phyloP scores from a whole-genome alignment of 2,329 filamentous ascomycete genomes.

The Xylariaceae sp. region DNA sequence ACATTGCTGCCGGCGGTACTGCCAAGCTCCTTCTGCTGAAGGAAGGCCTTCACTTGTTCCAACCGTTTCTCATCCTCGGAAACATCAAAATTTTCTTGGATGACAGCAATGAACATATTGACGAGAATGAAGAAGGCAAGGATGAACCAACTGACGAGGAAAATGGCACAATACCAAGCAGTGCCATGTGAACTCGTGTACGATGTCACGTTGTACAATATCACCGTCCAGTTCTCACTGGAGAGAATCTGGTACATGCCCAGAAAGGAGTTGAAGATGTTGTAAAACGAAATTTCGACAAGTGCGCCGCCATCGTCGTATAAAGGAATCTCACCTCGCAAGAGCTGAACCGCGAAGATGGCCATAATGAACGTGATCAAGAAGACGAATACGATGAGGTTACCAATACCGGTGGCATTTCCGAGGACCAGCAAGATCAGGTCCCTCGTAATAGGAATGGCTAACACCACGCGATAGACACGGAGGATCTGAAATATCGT shows the following conservation, averaged over 20 bases:
- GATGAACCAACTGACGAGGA: slow-evolving; percentile 94
- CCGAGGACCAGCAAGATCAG: slow-evolving; percentile 84
- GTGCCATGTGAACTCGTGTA: slow-evolving; percentile 62
- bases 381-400: slow-evolving; percentile 94
- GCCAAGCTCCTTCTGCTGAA: slow-evolving; percentile 83
- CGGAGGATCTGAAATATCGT: slow-evolving; percentile 90
- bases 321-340: slow-evolving; percentile 75
- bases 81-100: slow-evolving; percentile 98
- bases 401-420: slow-evolving; percentile 86
- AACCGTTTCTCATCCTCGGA: slow-evolving; percentile 96
- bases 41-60: slow-evolving; percentile 91
- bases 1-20: slow-evolving; percentile 65
- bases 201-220: slow-evolving; percentile 76
- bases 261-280: slow-evolving; percentile 92
- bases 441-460: slow-evolving; percentile 78
- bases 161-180: slow-evolving; percentile 88
- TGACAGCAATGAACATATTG: slow-evolving; percentile 99
- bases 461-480: slow-evolving; percentile 85
- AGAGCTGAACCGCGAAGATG: slow-evolving; percentile 89
- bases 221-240: slow-evolving; percentile 89
- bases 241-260: slow-evolving; percentile 98
- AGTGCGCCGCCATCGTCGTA: slow-evolving; percentile 56
- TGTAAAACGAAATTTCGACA: slow-evolving; percentile 72
- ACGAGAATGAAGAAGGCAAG: slow-evolving; percentile 90
- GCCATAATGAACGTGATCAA: slow-evolving; percentile 89